Percentiles rank a stretch among this genome's conserved stretches.
Evolutionary conservation across 2,329 filamentous ascomycete genomes (phyloP).

Genomic region (Chaetothyriales sp.): DNA sequence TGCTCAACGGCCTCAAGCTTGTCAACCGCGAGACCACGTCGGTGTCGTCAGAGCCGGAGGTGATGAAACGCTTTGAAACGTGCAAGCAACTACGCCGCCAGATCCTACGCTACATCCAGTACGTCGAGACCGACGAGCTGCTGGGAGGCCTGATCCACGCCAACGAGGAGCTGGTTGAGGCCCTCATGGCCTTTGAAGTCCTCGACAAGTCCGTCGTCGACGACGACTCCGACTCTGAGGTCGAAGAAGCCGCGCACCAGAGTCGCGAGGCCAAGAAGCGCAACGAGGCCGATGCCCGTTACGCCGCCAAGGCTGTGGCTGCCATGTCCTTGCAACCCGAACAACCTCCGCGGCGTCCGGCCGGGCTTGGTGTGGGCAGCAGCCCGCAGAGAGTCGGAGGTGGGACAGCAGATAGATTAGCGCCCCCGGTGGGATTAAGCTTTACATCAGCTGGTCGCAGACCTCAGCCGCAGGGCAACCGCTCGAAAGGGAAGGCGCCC

Average conservation of each 20-base stretch:
- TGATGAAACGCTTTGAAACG: constrained; percentile 63
- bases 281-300: constrained; percentile 13
- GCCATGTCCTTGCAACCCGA: constrained; percentile 29
- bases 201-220: constrained; percentile 50
- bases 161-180: constrained; percentile 89
- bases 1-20: constrained; percentile 72
- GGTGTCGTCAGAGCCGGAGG: constrained; percentile 69
- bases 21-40: constrained; percentile 82
- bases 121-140: constrained; percentile 82
- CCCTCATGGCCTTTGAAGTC: constrained; percentile 87
- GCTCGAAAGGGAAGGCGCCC: constrained; percentile 18
- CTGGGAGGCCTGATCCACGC: constrained; percentile 82
- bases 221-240: constrained; percentile 52
- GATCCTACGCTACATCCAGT: constrained; percentile 82
- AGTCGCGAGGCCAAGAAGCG: constrained; percentile 13
- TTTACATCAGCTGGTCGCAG: background rate
- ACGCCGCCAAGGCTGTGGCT: constrained; percentile 31
- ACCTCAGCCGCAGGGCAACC: constrained; percentile 21
- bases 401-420: background rate
- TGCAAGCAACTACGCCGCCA: constrained; percentile 78
- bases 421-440: background rate
- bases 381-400: background rate
- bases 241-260: constrained; percentile 39
- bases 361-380: constrained; percentile 20
- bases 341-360: constrained; percentile 33